phyloP scores from a whole-genome alignment of 176 grass and related monocot genomes.

The Cenchrus americanus region DNA sequence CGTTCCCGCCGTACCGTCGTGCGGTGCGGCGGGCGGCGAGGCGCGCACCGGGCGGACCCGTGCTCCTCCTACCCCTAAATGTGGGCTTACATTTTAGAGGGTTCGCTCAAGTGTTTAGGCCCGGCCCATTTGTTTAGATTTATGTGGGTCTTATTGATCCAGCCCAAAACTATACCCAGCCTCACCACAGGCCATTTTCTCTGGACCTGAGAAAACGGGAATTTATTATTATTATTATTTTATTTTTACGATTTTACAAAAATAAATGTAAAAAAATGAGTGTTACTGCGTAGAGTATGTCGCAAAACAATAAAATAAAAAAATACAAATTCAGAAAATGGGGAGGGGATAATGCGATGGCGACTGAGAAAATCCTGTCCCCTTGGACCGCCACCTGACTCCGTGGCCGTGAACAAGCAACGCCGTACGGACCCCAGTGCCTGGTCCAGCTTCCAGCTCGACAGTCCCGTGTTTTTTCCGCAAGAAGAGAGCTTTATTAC shows the following conservation, averaged over 20 bases:
- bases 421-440: not conserved
- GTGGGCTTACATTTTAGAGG: not conserved
- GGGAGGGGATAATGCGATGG: not conserved
- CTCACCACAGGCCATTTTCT: not conserved
- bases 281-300: too few species aligned
- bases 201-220: not conserved
- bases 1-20: not conserved
- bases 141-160: not conserved
- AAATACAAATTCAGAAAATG: not conserved
- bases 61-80: not conserved
- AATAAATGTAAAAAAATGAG: too few species aligned
- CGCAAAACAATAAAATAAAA: not conserved
- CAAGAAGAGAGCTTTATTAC: too few species aligned
- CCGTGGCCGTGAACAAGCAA: not conserved
- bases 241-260: too few species aligned
- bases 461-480: too few species aligned
- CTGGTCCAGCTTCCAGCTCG: slow-evolving; percentile 27
- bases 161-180: not conserved
- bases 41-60: not conserved
- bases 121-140: not conserved
- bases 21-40: not conserved
- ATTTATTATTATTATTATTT: too few species aligned
- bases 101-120: not conserved
- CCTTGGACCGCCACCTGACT: not conserved
- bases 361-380: not conserved